Evolutionary conservation across 345 rosid species (phyloP).

Genomic region (Arabidopsis suecica): DNA sequence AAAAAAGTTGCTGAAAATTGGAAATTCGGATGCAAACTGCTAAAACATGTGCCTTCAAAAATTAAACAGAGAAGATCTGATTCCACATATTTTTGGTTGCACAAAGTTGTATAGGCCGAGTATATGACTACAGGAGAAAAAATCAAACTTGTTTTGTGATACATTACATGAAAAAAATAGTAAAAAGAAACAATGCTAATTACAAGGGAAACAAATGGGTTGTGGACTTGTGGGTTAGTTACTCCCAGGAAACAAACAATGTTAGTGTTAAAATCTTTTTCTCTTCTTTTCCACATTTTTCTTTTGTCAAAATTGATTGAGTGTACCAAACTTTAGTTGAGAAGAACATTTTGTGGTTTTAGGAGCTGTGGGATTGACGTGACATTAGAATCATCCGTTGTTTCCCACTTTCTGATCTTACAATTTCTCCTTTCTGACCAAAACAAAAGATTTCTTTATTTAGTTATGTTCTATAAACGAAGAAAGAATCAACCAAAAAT

Average conservation of each 20-base stretch:
- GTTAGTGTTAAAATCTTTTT: constrained; percentile 23
- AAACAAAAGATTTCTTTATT: neutral
- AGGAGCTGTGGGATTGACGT: constrained; percentile 43
- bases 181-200: constrained; percentile 32
- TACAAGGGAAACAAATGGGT: constrained; percentile 40
- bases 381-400: constrained; percentile 43
- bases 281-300: constrained; percentile 13
- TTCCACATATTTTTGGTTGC: neutral
- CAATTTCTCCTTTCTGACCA: constrained; percentile 58
- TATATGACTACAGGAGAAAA: constrained; percentile 27
- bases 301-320: constrained; percentile 21
- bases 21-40: neutral
- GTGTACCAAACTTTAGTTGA: constrained; percentile 27
- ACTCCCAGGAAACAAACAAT: constrained; percentile 30
- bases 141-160: neutral
- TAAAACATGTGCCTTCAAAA: neutral
- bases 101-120: neutral
- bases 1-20: neutral
- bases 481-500: constrained; percentile 18
- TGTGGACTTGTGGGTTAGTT: constrained; percentile 13
- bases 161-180: constrained; percentile 10
- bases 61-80: neutral
- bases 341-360: constrained; percentile 20
- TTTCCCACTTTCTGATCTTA: constrained; percentile 47
- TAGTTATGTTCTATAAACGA: constrained; percentile 2